Evolutionary conservation across 2,329 filamentous ascomycete genomes (phyloP), one percentile per base, ranked within the genome.

Genomic region (Fusarium hostae): DNA sequence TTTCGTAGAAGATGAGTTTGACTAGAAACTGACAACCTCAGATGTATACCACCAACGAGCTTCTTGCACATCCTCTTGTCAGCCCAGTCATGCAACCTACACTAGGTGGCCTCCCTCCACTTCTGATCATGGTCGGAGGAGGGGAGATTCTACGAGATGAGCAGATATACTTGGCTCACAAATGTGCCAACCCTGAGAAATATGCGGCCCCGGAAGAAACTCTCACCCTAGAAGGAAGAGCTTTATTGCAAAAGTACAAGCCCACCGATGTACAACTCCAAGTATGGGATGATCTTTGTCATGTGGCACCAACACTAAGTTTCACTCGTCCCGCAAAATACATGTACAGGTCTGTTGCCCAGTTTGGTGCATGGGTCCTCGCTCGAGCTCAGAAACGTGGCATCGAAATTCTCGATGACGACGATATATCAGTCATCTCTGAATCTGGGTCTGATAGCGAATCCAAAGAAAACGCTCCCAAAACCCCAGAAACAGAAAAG

Each of bases 281-380:
- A 79, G 91, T 98, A 3, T 98, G 95, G 95, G 95, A 98, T 63
- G 93, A 97, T 75, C 84, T 98, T 5, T 98, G 96, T 76, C 95
- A 98, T 78, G 95, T 97, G 9, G 91, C 92, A 1, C 94, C 95
- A 2, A 98, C 95, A 0, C 86, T 98, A n/a, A 97, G 94, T 76
- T 98, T 97, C 79, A 98, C 95, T 0, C 88, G 91, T n/a, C 96
- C 96, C 1, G 96, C 95, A 48, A 98, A 98, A 80, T 93, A 92
- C 82, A 98, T 98, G 94, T 98, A 94, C 79, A 89, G 95, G 51
- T 93, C 94, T 3, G 90, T 98, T 57, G 93, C 96, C 1, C 95
- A 98, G 74, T 98, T 99, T 77, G 92, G 94, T 4, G 94, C 95
- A 0, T 98, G 95, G 95, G 92, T 92, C 1, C 86, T 98, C 26